phyloP scores from a whole-genome alignment of 257 asterid species.

The Primulina tabacum region DNA sequence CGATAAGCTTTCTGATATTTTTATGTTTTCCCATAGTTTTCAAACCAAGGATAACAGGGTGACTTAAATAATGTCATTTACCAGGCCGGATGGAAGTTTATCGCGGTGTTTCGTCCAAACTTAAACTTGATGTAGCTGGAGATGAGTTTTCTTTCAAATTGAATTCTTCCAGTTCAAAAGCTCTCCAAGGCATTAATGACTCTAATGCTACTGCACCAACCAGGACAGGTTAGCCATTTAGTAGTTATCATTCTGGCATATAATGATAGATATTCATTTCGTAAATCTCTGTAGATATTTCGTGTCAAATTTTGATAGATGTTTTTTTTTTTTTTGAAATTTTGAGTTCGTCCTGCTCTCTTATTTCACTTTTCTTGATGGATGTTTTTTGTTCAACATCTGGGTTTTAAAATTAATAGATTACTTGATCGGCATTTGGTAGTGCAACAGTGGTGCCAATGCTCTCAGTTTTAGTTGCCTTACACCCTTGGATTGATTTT shows the following conservation, averaged over 20 bases:
- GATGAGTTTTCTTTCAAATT: background rate
- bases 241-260: background rate
- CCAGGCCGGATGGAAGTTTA: background rate
- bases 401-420: background rate
- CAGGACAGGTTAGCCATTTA: background rate
- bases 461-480: constrained; percentile 6
- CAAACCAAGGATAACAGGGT: background rate
- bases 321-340: background rate
- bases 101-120: background rate
- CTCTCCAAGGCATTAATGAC: background rate
- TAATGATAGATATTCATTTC: background rate
- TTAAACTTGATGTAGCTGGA: background rate
- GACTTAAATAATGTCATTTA: constrained; percentile 21
- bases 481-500: background rate
- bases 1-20: constrained; percentile 4
- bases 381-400: background rate
- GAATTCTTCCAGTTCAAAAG: background rate
- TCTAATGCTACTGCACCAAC: background rate
- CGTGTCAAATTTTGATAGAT: constrained; percentile 9
- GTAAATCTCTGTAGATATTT: background rate
- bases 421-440: constrained; percentile 2
- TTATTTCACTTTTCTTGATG: constrained; percentile 4
- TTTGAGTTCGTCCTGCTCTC: background rate
- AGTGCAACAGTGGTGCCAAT: constrained; percentile 5
- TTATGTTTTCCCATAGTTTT: constrained; percentile 11